A percentile compares a stretch with the other conserved stretches of the same genome.
These are phyloP conservation scores for Cordyceps farinosa DNA, from an alignment of 2,329 filamentous ascomycete species.

Conservation along the genomic window DNA sequence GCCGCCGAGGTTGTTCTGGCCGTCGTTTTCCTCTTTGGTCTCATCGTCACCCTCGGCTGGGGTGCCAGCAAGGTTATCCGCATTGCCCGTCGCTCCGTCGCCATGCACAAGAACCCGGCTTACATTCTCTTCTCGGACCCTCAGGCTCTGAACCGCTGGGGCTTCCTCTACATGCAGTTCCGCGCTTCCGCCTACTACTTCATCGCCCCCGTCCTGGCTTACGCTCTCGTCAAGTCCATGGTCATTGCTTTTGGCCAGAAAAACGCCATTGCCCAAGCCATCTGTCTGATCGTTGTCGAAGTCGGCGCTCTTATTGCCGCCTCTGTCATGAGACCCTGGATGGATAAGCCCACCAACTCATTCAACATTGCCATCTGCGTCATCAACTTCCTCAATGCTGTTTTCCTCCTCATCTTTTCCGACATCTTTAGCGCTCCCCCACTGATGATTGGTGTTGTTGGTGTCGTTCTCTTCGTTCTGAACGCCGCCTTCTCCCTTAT, in stretches of 20 bases:
- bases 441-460: conserved; percentile 82
- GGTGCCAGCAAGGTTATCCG: conserved; percentile 86
- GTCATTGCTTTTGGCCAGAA: conserved; percentile 81
- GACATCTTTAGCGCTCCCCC: conserved; percentile 79
- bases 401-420: conserved; percentile 87
- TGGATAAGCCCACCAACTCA: conserved; percentile 97
- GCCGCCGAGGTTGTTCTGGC: conserved; percentile 81
- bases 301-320: conserved; percentile 71
- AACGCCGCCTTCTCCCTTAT: conserved; percentile 83
- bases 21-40: conserved; percentile 81
- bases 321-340: conserved; percentile 86
- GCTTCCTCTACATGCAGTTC: conserved; percentile 96
- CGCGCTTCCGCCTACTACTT: conserved; percentile 95
- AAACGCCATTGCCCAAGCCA: conserved; percentile 68
- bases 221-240: conserved; percentile 82
- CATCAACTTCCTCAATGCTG: conserved; percentile 85
- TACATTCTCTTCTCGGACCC: conserved; percentile 97
- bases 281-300: conserved; percentile 84
- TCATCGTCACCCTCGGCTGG: conserved; percentile 76
- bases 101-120: conserved; percentile 92
- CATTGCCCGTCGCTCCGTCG: conserved; percentile 81
- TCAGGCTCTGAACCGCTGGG: conserved; percentile 94
- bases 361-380: conserved; percentile 93
- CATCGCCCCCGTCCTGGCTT: conserved; percentile 73
- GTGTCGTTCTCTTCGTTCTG: conserved; percentile 82